phyloP scores from a whole-genome alignment of 2,329 filamentous ascomycete genomes.

The Cladobotryum mycophilum region DNA sequence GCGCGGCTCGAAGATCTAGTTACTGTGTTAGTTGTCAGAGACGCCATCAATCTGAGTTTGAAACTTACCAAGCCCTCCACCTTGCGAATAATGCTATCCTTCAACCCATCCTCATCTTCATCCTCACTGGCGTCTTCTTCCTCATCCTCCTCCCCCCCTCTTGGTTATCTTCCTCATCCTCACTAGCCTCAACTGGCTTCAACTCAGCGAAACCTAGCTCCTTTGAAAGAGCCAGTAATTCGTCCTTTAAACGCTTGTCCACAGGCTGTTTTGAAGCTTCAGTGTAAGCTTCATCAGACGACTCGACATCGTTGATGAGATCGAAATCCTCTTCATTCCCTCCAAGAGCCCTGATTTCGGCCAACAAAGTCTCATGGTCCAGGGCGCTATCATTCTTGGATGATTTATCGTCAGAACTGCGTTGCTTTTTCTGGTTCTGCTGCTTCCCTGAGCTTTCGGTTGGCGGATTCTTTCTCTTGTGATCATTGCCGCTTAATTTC shows the following conservation, averaged over 20 bases:
- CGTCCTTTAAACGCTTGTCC: slow-evolving; percentile 36
- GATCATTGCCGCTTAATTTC: slow-evolving; percentile 36
- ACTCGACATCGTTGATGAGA: slow-evolving; percentile 49
- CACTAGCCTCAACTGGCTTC: slow-evolving; percentile 29
- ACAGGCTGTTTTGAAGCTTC: slow-evolving; percentile 27
- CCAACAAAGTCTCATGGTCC: slow-evolving; percentile 41
- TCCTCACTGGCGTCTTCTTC: slow-evolving; percentile 28
- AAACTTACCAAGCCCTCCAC: slow-evolving; percentile 30
- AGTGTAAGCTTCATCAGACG: slow-evolving; percentile 32
- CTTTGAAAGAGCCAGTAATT: slow-evolving; percentile 33
- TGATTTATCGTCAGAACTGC: slow-evolving; percentile 22
- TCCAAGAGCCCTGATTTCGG: slow-evolving; percentile 59
- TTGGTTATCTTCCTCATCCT: slow-evolving; percentile 29
- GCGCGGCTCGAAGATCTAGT: slow-evolving; percentile 49
- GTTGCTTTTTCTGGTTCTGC: slow-evolving; percentile 33
- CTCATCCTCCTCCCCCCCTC: slow-evolving; percentile 17
- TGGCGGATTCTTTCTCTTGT: slow-evolving; percentile 41
- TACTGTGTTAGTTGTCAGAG: slow-evolving; percentile 29
- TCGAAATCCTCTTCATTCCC: slow-evolving; percentile 60
- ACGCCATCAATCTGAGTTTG: slow-evolving; percentile 7
- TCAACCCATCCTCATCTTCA: slow-evolving; percentile 16
- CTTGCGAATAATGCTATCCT: slow-evolving; percentile 18
- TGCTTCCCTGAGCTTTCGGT: slow-evolving; percentile 28
- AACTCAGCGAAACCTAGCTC: slow-evolving; percentile 32
- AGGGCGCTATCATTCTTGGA: slow-evolving; percentile 21